Evolutionary conservation across 805 yeast species (phyloP), one percentile per base, ranked within the genome.

Genomic region (Saccharomyces eubayanus): DNA sequence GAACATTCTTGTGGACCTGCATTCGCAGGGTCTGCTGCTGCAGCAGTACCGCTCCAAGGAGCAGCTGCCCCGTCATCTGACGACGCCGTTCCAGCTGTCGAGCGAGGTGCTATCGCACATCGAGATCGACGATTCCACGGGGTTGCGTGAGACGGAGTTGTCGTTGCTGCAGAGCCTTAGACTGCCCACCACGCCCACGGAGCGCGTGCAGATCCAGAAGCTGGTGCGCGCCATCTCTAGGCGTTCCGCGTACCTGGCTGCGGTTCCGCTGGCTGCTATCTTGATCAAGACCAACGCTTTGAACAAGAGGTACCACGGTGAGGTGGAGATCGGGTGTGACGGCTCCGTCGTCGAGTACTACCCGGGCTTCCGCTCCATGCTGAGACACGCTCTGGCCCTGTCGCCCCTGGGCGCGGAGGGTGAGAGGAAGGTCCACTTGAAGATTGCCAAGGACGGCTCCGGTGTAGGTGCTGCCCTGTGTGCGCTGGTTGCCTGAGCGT

Each of bases 381-480:
- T 92, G 58, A 81, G 92, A 65, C 90, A 87, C 60, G 96, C 96
- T 0, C 71, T 91, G 57, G 76, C 83, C 1, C 66, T 80, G 59
- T 80, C 88, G 43, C 82, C 84, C 58, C 78, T 91, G 47, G 91
- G 92, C 54, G 76, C 85, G 47, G 85, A 87, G 49, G 82, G 85
- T 56, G 88, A 82, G 62, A 81, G 88, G 69, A 83, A 87, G 62
- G 74, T 90, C 45, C 85, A 83, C 60, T 72, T 92, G 56, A 83
- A 82, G 57, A 84, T 91, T 59, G 94, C 97, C 31, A 88, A 89
- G 69, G 98, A 94, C 64, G 98, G 99, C 49, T 85, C 95, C 51
- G 96, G 97, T 57, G 96, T 91, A 41, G 99, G 99, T 60, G 97
- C 97, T 47, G 98, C 98, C 2, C 75, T 92, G 57, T 89, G 97